Conservation (phyloP, 2,329 filamentous ascomycete species). For the Bipolaris oryzae region DNA sequence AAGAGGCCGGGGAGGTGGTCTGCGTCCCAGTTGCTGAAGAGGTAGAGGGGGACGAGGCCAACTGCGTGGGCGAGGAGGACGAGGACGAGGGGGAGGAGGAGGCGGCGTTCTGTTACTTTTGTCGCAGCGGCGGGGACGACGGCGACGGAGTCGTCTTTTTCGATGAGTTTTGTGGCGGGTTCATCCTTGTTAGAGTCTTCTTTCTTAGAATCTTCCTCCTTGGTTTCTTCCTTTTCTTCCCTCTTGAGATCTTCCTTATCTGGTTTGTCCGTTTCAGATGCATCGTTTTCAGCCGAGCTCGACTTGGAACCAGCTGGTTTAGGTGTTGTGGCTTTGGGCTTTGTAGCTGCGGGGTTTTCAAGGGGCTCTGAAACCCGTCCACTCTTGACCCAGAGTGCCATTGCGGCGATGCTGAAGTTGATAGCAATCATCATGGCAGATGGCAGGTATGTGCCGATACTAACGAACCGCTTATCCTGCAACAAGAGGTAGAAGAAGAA, state of each 20-base stretch:
- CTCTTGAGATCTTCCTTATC: not conserved
- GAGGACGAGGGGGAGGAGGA: slow-evolving; percentile 75
- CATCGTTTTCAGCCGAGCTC: not conserved
- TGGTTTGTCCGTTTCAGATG: not conserved
- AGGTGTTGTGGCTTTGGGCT: slow-evolving; percentile 55
- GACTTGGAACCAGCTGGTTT: slow-evolving; percentile 54
- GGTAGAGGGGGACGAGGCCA: slow-evolving; percentile 78
- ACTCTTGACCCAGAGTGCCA: slow-evolving; percentile 90
- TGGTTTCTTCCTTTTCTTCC: slow-evolving; percentile 10
- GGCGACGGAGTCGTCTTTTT: slow-evolving; percentile 43
- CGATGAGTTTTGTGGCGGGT: slow-evolving; percentile 36
- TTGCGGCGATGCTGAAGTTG: slow-evolving; percentile 95
- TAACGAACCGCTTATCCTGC: slow-evolving; percentile 90
- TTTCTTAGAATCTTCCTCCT: slow-evolving; percentile 44
- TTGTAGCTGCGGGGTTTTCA: slow-evolving; percentile 36
- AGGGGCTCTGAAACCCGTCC: slow-evolving; percentile 54
- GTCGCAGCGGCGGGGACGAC: slow-evolving; percentile 49
- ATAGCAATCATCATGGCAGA: slow-evolving; percentile 96
- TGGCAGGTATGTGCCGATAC: slow-evolving; percentile 95
- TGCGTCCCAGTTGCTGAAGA: slow-evolving; percentile 78
- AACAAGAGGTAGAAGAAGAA: slow-evolving; percentile 99
- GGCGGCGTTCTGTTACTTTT: slow-evolving; percentile 63
- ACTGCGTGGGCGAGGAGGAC: slow-evolving; percentile 76
- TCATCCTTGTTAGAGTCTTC: slow-evolving; percentile 1
- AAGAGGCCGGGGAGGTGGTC: slow-evolving; percentile 42